Conservation (phyloP, 2,329 filamentous ascomycete genomes). For the Phialemoniopsis sp. region DNA sequence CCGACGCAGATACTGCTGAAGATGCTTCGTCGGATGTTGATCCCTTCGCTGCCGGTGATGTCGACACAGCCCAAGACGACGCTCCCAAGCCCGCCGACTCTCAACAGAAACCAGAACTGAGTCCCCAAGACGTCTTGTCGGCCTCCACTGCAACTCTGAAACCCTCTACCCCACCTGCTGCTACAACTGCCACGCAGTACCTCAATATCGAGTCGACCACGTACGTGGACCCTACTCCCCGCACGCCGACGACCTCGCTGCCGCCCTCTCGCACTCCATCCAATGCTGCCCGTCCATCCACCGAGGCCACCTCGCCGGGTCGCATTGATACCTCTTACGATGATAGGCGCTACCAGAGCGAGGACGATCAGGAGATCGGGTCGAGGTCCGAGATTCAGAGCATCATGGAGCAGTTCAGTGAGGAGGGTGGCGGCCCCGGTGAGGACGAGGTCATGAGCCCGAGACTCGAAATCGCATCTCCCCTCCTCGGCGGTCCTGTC, state of each 20-base stretch:
- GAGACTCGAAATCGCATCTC: constrained; percentile 75
- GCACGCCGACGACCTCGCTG: constrained; percentile 50
- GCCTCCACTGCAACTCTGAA: constrained; percentile 46
- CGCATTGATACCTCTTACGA: constrained; percentile 53
- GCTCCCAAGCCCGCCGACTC: too few relatives aligned
- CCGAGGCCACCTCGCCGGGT: constrained; percentile 43
- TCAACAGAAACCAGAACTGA: too few relatives aligned
- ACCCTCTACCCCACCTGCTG: constrained; percentile 33
- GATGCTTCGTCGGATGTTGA: too few relatives aligned
- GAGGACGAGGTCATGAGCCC: constrained; percentile 91
- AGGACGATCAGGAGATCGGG: constrained; percentile 62
- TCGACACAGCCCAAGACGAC: too few relatives aligned
- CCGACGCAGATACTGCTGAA: too few relatives aligned
- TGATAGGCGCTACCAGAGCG: constrained; percentile 51
- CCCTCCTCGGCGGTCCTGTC: constrained; percentile 61
- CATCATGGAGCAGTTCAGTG: constrained; percentile 95
- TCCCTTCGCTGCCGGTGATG: too few relatives aligned
- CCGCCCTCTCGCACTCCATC: constrained; percentile 57
- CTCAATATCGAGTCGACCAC: constrained; percentile 40
- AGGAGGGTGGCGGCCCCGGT: constrained; percentile 65
- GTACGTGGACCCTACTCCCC: constrained; percentile 56
- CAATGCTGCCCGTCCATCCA: constrained; percentile 44
- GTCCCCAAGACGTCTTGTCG: constrained; percentile 26
- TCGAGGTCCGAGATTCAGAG: constrained; percentile 87
- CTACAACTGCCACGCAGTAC: constrained; percentile 32